These are phyloP conservation scores for Heterobasidion parviporum DNA, from an alignment of 1,284 basidiomycete genomes.

Conservation along the genomic window DNA sequence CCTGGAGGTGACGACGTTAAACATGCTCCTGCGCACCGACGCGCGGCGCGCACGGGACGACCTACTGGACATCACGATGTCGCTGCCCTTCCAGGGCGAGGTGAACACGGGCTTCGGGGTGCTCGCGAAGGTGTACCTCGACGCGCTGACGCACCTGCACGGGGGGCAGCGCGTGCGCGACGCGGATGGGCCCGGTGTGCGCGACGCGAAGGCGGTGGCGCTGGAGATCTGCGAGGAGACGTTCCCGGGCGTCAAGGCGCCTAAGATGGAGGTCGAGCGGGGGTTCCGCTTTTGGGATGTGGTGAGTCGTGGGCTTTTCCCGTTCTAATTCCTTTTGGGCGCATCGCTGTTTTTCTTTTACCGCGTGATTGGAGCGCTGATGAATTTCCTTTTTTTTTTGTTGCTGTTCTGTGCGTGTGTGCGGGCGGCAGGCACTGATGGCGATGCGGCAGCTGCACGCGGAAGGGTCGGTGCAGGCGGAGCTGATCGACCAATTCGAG, in stretches of 20 bases:
- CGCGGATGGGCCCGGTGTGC: constrained; percentile 68
- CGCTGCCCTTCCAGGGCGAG: constrained; percentile 90
- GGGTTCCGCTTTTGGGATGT: constrained; percentile 99
- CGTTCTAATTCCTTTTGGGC: too few relatives aligned
- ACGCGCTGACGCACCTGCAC: constrained; percentile 85
- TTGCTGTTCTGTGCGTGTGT: constrained; percentile 1
- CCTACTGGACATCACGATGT: constrained; percentile 84
- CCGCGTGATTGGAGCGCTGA: constrained; percentile 4
- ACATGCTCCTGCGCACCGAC: constrained; percentile 87
- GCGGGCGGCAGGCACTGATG: constrained; percentile 42
- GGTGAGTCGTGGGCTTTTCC: constrained; percentile 43
- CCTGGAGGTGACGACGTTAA: constrained; percentile 85
- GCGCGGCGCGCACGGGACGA: constrained; percentile 85
- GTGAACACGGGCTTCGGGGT: constrained; percentile 98
- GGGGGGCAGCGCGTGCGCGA: constrained; percentile 68
- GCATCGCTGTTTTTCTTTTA: constrained; percentile 1
- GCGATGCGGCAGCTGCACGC: constrained; percentile 85
- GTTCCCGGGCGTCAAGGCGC: constrained; percentile 86
- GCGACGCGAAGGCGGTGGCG: constrained; percentile 80
- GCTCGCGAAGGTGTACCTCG: constrained; percentile 92
- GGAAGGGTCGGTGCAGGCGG: constrained; percentile 70
- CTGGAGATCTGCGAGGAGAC: constrained; percentile 90
- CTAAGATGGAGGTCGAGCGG: constrained; percentile 84
- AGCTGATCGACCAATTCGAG: constrained; percentile 92
- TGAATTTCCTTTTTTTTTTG: neutral